phyloP scores from a whole-genome alignment of 2,329 filamentous ascomycete genomes.

The Graphilbum ipis-grandicollis region DNA sequence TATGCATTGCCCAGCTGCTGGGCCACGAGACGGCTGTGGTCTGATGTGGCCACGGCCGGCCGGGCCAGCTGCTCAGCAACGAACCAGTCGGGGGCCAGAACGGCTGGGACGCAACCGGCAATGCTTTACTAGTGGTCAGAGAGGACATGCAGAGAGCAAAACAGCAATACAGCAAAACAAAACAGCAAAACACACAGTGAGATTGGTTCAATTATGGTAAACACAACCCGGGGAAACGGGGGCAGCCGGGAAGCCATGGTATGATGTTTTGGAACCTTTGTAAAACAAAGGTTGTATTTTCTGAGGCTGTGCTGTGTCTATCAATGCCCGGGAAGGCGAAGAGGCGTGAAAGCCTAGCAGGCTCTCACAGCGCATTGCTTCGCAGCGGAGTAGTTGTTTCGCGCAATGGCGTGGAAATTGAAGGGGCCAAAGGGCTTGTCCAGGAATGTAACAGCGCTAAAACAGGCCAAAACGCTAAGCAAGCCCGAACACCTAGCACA shows the following conservation, averaged over 20 bases:
- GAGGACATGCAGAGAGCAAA: too few relatives aligned
- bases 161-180: neutral
- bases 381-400: too few relatives aligned
- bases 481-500: neutral
- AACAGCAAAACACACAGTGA: slow-evolving; percentile 36
- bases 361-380: too few relatives aligned
- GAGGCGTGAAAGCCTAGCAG: too few relatives aligned
- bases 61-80: slow-evolving; percentile 41
- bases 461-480: neutral
- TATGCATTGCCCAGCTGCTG: slow-evolving; percentile 56
- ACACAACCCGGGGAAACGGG: slow-evolving; percentile 44
- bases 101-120: slow-evolving; percentile 34
- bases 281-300: too few relatives aligned
- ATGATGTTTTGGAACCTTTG: too few relatives aligned
- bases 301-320: too few relatives aligned
- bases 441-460: neutral
- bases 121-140: neutral
- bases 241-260: slow-evolving; percentile 46
- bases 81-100: slow-evolving; percentile 43
- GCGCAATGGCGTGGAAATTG: slow-evolving; percentile 5
- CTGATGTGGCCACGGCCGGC: slow-evolving; percentile 15
- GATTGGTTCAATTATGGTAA: slow-evolving; percentile 51
- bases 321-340: too few relatives aligned
- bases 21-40: slow-evolving; percentile 37
- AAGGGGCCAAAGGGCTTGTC: slow-evolving; percentile 4